Base-by-base conservation (phyloP, 805 yeast species). In the Candida anglica region DNA sequence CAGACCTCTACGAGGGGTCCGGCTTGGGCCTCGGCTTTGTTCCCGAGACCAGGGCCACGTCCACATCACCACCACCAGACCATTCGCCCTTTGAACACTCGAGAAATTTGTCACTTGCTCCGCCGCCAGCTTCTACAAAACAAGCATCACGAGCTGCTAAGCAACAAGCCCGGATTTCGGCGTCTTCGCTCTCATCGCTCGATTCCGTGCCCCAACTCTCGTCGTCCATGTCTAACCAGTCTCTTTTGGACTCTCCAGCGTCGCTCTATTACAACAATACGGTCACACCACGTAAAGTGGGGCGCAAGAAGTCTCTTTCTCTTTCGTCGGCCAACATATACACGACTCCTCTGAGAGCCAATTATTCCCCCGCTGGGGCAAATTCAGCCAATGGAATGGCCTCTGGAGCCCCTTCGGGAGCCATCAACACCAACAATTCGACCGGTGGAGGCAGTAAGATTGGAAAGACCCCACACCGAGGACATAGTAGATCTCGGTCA, bases 401-500 rank as follows among this genome's bases (percentile, higher is more conserved):
- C n/a, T n/a, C n/a, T n/a, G n/a, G n/a, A n/a, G n/a, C n/a, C n/a
- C n/a, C n/a, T n/a, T n/a, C n/a, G n/a, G n/a, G n/a, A n/a, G n/a
- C n/a, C n/a, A n/a, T n/a, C n/a, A n/a, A n/a, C n/a, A n/a, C n/a
- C n/a, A n/a, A n/a, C n/a, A n/a, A n/a, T n/a, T n/a, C n/a, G n/a
- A n/a, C n/a, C n/a, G n/a, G n/a, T n/a, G 39, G 36, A n/a, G 13
- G 27, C 7, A 40, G 38, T 25, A 61, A 60, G 40, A 54, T 66
- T 16, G 45, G 54, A 34, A 66, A 66, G 45, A 58, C 71, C 6
- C 70, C 72, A 1, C 58, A 50, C 38, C 47, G 53, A 46, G 56
- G 59, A 23, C 75, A 69, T 44, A 46, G 58, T 20, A 44, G 74
- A 32, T 60, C 73, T 3, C 47, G 67, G 29, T 68, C 74, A 2